Conservation (phyloP, 768 basidiomycete species). For the Tulasnella sp. region DNA sequence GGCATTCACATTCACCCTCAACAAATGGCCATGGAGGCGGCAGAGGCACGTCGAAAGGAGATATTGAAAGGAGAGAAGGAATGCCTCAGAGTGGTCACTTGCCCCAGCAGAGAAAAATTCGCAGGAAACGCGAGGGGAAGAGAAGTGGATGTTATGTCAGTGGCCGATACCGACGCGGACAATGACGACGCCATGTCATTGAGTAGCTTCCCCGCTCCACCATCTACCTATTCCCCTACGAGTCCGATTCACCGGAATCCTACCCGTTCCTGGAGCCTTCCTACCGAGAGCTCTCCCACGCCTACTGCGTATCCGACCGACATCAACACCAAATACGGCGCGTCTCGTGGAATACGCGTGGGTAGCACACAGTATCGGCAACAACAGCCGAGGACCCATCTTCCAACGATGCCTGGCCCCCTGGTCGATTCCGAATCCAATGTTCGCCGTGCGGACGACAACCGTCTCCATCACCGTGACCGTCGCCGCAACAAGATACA, state of each 20-base stretch:
- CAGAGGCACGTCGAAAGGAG: not conserved
- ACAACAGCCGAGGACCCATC: not conserved
- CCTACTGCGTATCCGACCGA: too few relatives aligned
- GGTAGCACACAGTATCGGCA: too few relatives aligned
- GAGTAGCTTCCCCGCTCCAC: slow-evolving; percentile 9
- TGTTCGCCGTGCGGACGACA: too few relatives aligned
- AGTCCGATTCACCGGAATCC: not conserved
- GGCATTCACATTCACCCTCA: not conserved
- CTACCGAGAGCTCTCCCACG: too few relatives aligned
- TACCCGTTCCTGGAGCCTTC: not conserved
- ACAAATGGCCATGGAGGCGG: not conserved
- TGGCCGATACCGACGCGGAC: not conserved
- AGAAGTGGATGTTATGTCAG: slow-evolving; percentile 6
- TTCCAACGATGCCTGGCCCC: slow-evolving; percentile 2
- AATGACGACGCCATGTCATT: slow-evolving; percentile 3
- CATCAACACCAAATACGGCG: too few relatives aligned
- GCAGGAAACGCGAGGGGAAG: not conserved
- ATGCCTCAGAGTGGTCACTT: slow-evolving; percentile 1
- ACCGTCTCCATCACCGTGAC: too few relatives aligned
- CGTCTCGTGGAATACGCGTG: too few relatives aligned
- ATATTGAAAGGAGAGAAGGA: not conserved
- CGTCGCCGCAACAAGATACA: too few relatives aligned
- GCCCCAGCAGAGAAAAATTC: not conserved
- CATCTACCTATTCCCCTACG: not conserved
- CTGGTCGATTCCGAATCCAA: not conserved